Evolutionary conservation across 345 rosid species (phyloP).

Genomic region (thale cress (Arabidopsis thaliana)): TAIR10.1 NC_003075.7:7765501-7766000

Average conservation of each 20-base stretch:
- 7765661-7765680: slow-evolving; percentile 4
- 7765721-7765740: background rate
- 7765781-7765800: background rate
- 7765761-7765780: background rate
- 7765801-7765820: background rate
- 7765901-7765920: background rate
- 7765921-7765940: background rate
- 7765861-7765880: background rate
- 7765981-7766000: background rate
- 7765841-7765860: background rate
- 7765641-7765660: slow-evolving; percentile 16
- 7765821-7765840: background rate
- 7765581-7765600: slow-evolving; percentile 29
- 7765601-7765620: slow-evolving; percentile 18
- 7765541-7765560: background rate
- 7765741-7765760: background rate
- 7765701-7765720: slow-evolving; percentile 12
- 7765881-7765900: background rate
- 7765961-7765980: background rate
- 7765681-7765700: slow-evolving; percentile 9
- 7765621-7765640: slow-evolving; percentile 32
- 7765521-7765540: slow-evolving; percentile 28
- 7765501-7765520: slow-evolving; percentile 25
- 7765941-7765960: background rate
- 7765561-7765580: slow-evolving; percentile 35